phyloP scores from a whole-genome alignment of 345 rosid species.

The Lumnitzera littorea region DNA sequence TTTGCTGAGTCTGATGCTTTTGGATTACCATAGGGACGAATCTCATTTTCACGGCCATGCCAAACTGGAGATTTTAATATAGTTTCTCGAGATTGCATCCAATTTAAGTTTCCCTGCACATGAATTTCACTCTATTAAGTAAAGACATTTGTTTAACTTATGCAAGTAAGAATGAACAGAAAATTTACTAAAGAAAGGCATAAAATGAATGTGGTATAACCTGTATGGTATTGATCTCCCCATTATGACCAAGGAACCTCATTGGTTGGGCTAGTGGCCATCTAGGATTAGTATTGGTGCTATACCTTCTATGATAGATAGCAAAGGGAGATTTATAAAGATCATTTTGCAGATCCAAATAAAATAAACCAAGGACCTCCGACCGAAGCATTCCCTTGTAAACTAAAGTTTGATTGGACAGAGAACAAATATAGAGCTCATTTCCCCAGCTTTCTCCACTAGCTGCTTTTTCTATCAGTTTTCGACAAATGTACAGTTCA shows the following conservation, averaged over 20 bases:
- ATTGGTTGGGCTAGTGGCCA: constrained; percentile 99
- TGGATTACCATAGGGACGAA: constrained; percentile 90
- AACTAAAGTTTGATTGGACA: constrained; percentile 90
- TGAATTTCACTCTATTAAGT: constrained; percentile 5
- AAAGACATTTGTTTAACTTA: constrained; percentile 2
- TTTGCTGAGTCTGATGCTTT: constrained; percentile 97
- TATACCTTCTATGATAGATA: constrained; percentile 91
- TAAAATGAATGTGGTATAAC: constrained; percentile 15
- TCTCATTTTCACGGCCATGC: constrained; percentile 93
- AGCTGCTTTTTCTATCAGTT: constrained; percentile 70
- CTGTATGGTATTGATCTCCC: constrained; percentile 98
- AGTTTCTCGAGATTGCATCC: constrained; percentile 99
- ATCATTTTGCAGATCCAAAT: constrained; percentile 72
- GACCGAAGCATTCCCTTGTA: constrained; percentile 99
- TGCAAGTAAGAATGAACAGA: background rate
- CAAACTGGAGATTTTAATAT: constrained; percentile 87
- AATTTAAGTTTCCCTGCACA: constrained; percentile 89
- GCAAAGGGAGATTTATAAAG: constrained; percentile 79
- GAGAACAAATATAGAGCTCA: constrained; percentile 86
- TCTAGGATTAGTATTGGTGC: constrained; percentile 97
- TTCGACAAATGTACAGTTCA: constrained; percentile 86
- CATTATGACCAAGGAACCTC: constrained; percentile 99
- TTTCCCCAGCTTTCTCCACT: constrained; percentile 66
- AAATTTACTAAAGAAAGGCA: background rate
- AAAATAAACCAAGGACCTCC: constrained; percentile 83